Base-by-base conservation (phyloP, 2,329 filamentous ascomycete species). In the Blumeria graminis region DNA sequence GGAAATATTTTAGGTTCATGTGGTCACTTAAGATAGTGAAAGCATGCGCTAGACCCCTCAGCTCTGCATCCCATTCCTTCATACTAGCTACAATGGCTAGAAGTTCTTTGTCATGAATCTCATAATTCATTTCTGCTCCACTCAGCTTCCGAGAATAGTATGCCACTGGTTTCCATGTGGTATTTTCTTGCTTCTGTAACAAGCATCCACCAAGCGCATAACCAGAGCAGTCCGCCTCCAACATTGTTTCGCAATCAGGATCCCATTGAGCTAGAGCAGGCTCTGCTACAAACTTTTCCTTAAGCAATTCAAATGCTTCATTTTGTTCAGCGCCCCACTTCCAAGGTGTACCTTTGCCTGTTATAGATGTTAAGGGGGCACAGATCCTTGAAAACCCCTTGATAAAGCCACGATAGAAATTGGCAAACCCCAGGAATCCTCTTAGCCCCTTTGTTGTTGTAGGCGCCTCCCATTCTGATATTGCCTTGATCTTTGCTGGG, bases 21-120 rank as follows among this genome's bases (percentile, higher is more conserved):
- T 53, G 50, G 16, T 53, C 50, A 38, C 3, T 53, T 6, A 53
- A 8, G 1, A 38, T 53, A 18, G 32, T 53, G 33, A 53, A 53
- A 1, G 32, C 3, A 1, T 35, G 9, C 18, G 50, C 32, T 2
- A 53, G n/a, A 3, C 50, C 33, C 36, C 50, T 36, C 22, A 53
- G 6, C 36, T 53, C 50, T 1, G 50, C 32, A 18, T 53, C 50
- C 50, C 50, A 53, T 4, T 53, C 33, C 22, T 53, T 53, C 50
- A 53, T 53, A 18, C 50, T 36, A 0, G 50, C 32, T 3, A 53
- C 33, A 9, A 53, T 14, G 7, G 50, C 50, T 0, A 53, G 33
- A 16, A 53, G 34, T 16, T 53, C 50, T 38, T 53, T 36, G 38
- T 53, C 50, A 11, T 53, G 50, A 36, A 53, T 53, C 13, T 53